Evolutionary conservation across 192 early-diverging fungal genomes (phyloP).

Genomic region (Funneliformis geosporum): DNA sequence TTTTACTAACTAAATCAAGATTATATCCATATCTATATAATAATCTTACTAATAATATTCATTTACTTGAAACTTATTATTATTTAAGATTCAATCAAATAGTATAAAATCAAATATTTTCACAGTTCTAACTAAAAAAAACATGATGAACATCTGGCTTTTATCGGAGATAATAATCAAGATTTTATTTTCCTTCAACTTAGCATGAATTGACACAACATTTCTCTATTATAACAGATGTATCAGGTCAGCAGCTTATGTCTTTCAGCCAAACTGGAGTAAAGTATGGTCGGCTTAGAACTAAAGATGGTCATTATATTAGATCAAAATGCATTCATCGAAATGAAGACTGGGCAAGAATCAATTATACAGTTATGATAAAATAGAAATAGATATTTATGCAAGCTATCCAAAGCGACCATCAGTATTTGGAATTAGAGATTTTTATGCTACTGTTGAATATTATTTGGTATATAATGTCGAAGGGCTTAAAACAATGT

Average conservation of each 20-base stretch:
- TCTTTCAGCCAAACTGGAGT: background rate
- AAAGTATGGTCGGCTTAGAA: constrained; percentile 1
- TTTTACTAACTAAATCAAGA: background rate
- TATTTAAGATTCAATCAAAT: background rate
- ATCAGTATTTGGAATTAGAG: background rate
- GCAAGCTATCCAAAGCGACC: background rate
- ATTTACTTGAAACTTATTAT: background rate
- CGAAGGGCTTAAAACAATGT: background rate
- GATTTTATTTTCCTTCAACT: background rate
- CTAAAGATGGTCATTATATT: constrained; percentile 1
- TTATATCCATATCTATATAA: background rate
- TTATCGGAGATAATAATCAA: background rate
- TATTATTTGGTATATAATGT: background rate
- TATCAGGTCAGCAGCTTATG: background rate
- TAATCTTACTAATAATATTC: constrained; percentile 7
- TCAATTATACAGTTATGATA: background rate
- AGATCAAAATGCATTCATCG: background rate
- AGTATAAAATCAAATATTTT: background rate
- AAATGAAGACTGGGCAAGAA: background rate
- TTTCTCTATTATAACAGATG: background rate
- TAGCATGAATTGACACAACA: background rate
- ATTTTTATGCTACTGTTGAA: background rate
- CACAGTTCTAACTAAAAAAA: background rate
- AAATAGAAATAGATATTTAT: constrained; percentile 1
- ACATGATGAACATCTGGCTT: background rate